phyloP scores from a whole-genome alignment of 2,329 filamentous ascomycete species.

The Aspergillus uvarum region DNA sequence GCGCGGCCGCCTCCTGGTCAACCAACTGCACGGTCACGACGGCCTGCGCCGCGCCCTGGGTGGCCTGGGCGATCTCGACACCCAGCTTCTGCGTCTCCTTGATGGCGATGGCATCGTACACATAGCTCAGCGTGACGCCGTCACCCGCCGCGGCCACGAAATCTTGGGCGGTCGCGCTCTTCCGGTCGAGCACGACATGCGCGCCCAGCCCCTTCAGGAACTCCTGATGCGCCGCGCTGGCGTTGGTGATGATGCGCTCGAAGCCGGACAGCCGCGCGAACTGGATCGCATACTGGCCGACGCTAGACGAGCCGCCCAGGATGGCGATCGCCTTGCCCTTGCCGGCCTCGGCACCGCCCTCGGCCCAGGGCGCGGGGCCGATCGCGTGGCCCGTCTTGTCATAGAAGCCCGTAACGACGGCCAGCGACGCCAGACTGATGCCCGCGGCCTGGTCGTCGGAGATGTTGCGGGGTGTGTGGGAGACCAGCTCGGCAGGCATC shows the following conservation, averaged over 20 bases:
- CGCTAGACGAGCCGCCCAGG: constrained; percentile 38
- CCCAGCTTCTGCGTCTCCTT: constrained; percentile 31
- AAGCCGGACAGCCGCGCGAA: constrained; percentile 36
- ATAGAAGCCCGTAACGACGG: constrained; percentile 21
- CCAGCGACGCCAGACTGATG: constrained; percentile 22
- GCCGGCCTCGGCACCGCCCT: constrained; percentile 21
- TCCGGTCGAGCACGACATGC: constrained; percentile 29
- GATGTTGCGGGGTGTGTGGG: constrained; percentile 32
- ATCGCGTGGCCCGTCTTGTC: constrained; percentile 23
- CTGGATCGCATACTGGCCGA: constrained; percentile 38
- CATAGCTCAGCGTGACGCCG: constrained; percentile 28
- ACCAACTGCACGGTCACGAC: constrained; percentile 12
- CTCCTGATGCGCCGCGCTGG: constrained; percentile 28
- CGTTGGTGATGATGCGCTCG: constrained; percentile 34
- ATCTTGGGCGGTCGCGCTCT: constrained; percentile 18
- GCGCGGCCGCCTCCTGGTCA: background rate
- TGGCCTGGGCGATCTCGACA: constrained; percentile 28
- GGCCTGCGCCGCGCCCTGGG: constrained; percentile 16
- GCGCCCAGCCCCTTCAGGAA: constrained; percentile 23
- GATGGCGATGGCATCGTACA: constrained; percentile 34
- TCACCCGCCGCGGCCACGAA: constrained; percentile 25
- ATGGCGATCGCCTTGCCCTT: constrained; percentile 26
- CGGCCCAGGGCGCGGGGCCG: constrained; percentile 28
- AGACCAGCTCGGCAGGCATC: constrained; percentile 34
- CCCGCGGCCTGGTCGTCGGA: constrained; percentile 33